Percentiles rank a stretch among this genome's conserved stretches.
These are phyloP conservation scores for Flaveria robusta DNA, from an alignment of 129 eudicot genomes.

Conservation along the genomic window DNA sequence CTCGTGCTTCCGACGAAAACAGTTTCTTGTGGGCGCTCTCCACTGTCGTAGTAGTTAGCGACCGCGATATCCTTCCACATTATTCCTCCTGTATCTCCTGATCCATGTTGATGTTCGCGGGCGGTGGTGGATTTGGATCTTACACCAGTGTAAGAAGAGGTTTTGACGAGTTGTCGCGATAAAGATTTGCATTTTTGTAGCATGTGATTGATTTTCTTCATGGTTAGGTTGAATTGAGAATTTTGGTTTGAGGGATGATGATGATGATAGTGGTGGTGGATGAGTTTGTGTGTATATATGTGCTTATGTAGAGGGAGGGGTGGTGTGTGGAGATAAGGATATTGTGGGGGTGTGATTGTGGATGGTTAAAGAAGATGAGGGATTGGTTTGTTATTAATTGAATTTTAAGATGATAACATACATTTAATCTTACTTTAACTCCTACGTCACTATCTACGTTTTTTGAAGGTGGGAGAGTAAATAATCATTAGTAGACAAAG, in stretches of 20 bases:
- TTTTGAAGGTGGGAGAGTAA: no score
- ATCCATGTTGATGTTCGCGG: background rate
- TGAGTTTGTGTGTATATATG: background rate
- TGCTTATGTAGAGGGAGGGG: conserved; percentile 3
- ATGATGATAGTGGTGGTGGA: background rate
- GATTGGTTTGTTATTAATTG: conserved; percentile 27
- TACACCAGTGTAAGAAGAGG: conserved; percentile 29
- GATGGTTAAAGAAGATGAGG: background rate
- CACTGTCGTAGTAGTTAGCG: background rate
- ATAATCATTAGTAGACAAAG: no score
- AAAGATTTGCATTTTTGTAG: conserved; percentile 45
- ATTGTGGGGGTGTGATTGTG: conserved; percentile 28
- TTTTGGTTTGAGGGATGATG: conserved; percentile 15
- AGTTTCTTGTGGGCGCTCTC: conserved; percentile 21
- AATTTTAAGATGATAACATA: conserved; percentile 28
- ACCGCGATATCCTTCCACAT: conserved; percentile 23
- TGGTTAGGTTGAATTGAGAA: conserved; percentile 4
- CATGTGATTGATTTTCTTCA: conserved; percentile 44
- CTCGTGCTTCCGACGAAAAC: conserved; percentile 47
- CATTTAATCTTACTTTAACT: conserved; percentile 24
- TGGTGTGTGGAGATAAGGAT: background rate
- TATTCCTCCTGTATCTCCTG: background rate
- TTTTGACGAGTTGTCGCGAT: conserved; percentile 37
- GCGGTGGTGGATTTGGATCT: conserved; percentile 30
- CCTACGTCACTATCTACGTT: no score